phyloP scores from a whole-genome alignment of 2,329 filamentous ascomycete genomes.

The Fusarium armeniacum region DNA sequence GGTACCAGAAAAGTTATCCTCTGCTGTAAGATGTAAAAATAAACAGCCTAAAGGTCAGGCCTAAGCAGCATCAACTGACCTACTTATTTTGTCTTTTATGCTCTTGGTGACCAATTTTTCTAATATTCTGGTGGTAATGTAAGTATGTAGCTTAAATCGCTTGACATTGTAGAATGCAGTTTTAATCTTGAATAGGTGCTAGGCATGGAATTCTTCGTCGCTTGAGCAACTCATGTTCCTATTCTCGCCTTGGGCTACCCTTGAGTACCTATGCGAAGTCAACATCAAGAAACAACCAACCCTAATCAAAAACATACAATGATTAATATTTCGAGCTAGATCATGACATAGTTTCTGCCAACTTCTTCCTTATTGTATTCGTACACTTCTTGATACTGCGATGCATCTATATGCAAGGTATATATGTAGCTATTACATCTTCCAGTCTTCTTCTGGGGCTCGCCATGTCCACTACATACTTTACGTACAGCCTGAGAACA shows the following conservation, averaged over 20 bases:
- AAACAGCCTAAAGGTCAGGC: too few species aligned
- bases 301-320: not conserved
- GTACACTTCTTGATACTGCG: not conserved
- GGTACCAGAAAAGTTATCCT: too few species aligned
- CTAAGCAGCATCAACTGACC: too few species aligned
- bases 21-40: too few species aligned
- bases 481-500: not conserved
- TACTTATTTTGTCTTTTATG: too few species aligned
- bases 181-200: not conserved
- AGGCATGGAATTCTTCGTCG: not conserved
- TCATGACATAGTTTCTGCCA: not conserved
- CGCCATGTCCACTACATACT: not conserved
- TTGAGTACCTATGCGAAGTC: not conserved
- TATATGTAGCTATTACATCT: not conserved
- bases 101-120: too few species aligned
- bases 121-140: not conserved
- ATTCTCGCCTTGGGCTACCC: not conserved
- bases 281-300: not conserved
- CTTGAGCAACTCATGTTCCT: not conserved
- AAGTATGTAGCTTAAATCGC: not conserved
- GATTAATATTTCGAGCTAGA: not conserved
- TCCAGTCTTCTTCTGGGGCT: not conserved
- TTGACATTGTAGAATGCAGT: too few species aligned
- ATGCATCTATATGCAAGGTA: not conserved
- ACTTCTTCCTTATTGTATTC: rapidly evolving